Conservation (phyloP, 2,329 filamentous ascomycete species). For the Rosellinia necatrix region DNA sequence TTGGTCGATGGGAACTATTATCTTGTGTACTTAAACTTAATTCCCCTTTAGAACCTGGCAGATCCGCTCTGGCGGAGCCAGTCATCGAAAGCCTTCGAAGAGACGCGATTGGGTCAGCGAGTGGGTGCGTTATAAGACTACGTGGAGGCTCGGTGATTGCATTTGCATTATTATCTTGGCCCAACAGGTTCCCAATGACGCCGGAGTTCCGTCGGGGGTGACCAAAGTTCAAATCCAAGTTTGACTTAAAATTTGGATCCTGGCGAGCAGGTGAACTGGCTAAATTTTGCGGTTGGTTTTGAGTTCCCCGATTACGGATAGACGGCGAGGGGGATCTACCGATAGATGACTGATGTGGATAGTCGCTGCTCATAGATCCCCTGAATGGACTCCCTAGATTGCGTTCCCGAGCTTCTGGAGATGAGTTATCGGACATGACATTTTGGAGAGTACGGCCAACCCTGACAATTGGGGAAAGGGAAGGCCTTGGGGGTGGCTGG, state of each 20-base stretch:
- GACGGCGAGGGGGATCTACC: constrained; percentile 34
- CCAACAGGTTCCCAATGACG: constrained; percentile 28
- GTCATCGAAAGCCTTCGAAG: constrained; percentile 14
- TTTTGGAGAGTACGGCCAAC: constrained; percentile 61
- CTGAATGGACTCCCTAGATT: constrained; percentile 62
- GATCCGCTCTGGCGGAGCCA: constrained; percentile 29
- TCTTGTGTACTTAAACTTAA: constrained; percentile 23
- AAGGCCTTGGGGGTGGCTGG: constrained; percentile 29
- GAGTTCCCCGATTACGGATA: constrained; percentile 20
- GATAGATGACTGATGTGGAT: constrained; percentile 33
- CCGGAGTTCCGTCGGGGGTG: constrained; percentile 20
- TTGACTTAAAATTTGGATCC: constrained; percentile 30
- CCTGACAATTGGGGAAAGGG: constrained; percentile 62
- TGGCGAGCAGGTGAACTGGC: constrained; percentile 26
- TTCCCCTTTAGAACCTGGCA: constrained; percentile 27
- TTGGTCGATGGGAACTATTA: constrained; percentile 24
- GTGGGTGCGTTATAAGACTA: constrained; percentile 11
- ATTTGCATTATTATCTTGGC: constrained; percentile 22
- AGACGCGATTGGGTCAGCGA: constrained; percentile 3
- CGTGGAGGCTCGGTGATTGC: constrained; percentile 20
- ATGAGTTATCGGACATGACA: constrained; percentile 63
- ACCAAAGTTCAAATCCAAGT: constrained; percentile 25
- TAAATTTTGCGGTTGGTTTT: constrained; percentile 24
- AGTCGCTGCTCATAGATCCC: constrained; percentile 41
- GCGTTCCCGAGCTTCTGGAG: constrained; percentile 56